Base-by-base conservation (phyloP, 306 rosid genomes). In the Dalbergia cultrata region DNA sequence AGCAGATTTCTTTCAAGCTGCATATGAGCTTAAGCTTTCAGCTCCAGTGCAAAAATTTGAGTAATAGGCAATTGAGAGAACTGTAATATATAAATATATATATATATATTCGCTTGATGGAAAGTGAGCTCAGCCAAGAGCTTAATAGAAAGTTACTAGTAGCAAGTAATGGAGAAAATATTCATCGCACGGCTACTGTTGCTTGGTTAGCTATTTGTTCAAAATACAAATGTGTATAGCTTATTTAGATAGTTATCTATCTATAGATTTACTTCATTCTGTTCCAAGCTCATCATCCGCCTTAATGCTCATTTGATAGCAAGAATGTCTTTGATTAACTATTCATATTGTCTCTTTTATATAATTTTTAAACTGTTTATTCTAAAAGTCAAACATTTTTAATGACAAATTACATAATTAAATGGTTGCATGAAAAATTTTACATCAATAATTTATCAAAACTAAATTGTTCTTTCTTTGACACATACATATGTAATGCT, bases 1-100 rank as follows among this genome's bases (percentile, higher is more conserved):
- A 57, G 97, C 97, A 49, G 93, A 90, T 49, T 90, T 85, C 85
- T 92, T 95, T 84, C 97, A 90, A 84, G 97, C 97, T 68, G 94
- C 98, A 19, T 84, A 81, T 76, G 97, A 91, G 72, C 89, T 90
- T 66, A 62, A 89, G 78, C 67, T 84, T 37, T 90, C 97, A 43
- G 88, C 92, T 85, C 97, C 97, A 31, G 96, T 88, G 45, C 87
- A 82, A 87, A 80, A 87, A 63, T 86, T 90, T 79, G 76, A 66
- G 52, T 88, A 82, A 82, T 53, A 11, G 70, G 66, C 65, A 34
- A 80, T 56, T 56, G 14, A 19, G 44, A 43, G 45, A 34, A 5
- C n/a, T n/a, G n/a, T n/a, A n/a, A n/a, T n/a, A n/a, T n/a, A n/a
- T n/a, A n/a, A n/a, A n/a, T n/a, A n/a, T n/a, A n/a, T n/a, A n/a